Conservation (phyloP, 2,329 filamentous ascomycete genomes). For the Lachnellula subtilissima region DNA sequence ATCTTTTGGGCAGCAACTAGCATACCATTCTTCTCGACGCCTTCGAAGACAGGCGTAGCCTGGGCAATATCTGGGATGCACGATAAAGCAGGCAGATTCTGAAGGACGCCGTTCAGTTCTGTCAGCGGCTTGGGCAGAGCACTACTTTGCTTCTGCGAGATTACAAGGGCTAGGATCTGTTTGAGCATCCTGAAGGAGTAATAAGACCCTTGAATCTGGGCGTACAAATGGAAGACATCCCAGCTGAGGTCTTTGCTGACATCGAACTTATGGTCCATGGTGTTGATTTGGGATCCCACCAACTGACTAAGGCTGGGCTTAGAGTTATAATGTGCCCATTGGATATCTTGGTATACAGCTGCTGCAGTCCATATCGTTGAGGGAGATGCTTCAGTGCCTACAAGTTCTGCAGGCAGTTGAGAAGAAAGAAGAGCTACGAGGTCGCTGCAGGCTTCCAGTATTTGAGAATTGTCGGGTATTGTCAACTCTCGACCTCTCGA, state of each 20-base stretch:
- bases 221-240: constrained; percentile 30
- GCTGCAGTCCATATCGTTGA: constrained; percentile 23
- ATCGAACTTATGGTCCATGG: neutral
- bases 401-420: constrained; percentile 6
- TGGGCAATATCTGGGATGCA: constrained; percentile 13
- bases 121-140: constrained; percentile 7
- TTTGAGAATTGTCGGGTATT: constrained; percentile 21
- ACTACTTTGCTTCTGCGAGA: neutral
- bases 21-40: constrained; percentile 3
- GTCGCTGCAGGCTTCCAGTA: constrained; percentile 20
- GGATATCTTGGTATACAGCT: constrained; percentile 27
- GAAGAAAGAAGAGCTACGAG: constrained; percentile 14
- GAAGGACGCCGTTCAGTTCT: constrained; percentile 13
- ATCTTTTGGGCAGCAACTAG: constrained; percentile 9
- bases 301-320: constrained; percentile 18
- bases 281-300: constrained; percentile 11
- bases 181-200: constrained; percentile 32
- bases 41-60: constrained; percentile 9
- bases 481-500: constrained; percentile 25
- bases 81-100: constrained; percentile 21
- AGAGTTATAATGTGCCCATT: constrained; percentile 21
- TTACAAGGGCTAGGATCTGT: constrained; percentile 25
- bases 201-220: constrained; percentile 29
- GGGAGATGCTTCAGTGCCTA: neutral
- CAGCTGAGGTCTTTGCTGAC: constrained; percentile 18